A percentile compares a stretch with the other conserved stretches of the same genome.
phyloP scores from a whole-genome alignment of 2,329 filamentous ascomycete species.

The Xylariaceae sp. region DNA sequence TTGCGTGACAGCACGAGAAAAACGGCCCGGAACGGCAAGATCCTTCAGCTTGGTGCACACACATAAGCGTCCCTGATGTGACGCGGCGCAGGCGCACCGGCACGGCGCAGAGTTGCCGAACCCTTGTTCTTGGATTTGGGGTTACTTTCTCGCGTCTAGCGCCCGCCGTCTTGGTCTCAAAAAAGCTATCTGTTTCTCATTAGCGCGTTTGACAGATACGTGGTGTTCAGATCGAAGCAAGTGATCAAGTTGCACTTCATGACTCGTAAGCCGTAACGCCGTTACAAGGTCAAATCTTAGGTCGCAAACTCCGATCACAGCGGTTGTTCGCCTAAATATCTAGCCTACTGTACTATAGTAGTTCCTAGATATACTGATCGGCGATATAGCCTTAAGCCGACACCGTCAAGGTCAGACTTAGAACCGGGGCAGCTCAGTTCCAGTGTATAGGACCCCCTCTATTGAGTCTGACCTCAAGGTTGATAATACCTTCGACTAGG shows the following conservation, averaged over 20 bases:
- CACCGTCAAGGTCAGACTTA: neutral
- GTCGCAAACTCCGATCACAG: slow-evolving; percentile 18
- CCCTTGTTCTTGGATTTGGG: slow-evolving; percentile 38
- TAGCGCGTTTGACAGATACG: neutral
- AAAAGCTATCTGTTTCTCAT: slow-evolving; percentile 25
- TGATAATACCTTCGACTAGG: neutral
- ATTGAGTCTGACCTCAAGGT: neutral
- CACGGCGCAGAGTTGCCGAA: slow-evolving; percentile 23
- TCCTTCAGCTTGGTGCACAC: slow-evolving; percentile 21
- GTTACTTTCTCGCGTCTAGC: slow-evolving; percentile 38
- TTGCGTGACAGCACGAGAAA: slow-evolving; percentile 12
- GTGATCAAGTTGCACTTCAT: slow-evolving; percentile 9
- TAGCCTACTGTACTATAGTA: too few relatives aligned
- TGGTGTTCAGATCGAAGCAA: neutral
- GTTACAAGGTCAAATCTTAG: slow-evolving; percentile 11
- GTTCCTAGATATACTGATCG: slow-evolving; percentile 16
- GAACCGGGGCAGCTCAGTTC: neutral
- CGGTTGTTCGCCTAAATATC: slow-evolving; percentile 5
- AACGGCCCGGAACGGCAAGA: slow-evolving; percentile 25
- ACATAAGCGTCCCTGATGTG: slow-evolving; percentile 26
- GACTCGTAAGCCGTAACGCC: slow-evolving; percentile 9
- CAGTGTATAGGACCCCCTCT: neutral
- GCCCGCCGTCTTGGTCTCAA: slow-evolving; percentile 18
- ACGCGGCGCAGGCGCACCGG: slow-evolving; percentile 31
- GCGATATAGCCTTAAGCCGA: neutral